Percentiles rank a stretch among this genome's conserved stretches.
phyloP scores from a whole-genome alignment of 2,329 filamentous ascomycete genomes.

The Colletotrichum lupini region DNA sequence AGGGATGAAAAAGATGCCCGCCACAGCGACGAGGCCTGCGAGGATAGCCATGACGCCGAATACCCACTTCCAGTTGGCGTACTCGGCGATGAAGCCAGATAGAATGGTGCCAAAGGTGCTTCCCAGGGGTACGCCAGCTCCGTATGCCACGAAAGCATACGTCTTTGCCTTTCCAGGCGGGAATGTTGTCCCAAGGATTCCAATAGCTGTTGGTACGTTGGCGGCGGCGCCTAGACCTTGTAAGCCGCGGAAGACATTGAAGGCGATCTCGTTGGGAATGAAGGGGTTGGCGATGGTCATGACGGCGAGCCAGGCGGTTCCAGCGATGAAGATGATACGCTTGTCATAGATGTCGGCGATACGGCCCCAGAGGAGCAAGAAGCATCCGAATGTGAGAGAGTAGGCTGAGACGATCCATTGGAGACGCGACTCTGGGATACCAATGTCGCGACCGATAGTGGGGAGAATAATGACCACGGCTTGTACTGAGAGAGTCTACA shows the following conservation, averaged over 20 bases:
- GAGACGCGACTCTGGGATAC: conserved; percentile 67
- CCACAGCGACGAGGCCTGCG: conserved; percentile 65
- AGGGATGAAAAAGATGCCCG: conserved; percentile 71
- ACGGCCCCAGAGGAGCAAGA: conserved; percentile 74
- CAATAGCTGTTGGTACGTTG: conserved; percentile 77
- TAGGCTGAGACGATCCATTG: conserved; percentile 78
- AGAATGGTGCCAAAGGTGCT: conserved; percentile 73
- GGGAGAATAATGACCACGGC: conserved; percentile 72
- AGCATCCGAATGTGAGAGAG: conserved; percentile 74
- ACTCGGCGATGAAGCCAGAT: conserved; percentile 72
- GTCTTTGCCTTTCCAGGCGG: conserved; percentile 76
- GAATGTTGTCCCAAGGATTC: conserved; percentile 76
- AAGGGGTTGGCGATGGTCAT: conserved; percentile 72
- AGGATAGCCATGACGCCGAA: conserved; percentile 74
- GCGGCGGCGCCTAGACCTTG: conserved; percentile 76
- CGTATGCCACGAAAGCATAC: conserved; percentile 75
- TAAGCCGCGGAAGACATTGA: conserved; percentile 73
- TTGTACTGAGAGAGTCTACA: conserved; percentile 66
- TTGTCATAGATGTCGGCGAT: conserved; percentile 76
- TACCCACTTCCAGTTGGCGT: conserved; percentile 73
- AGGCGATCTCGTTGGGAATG: conserved; percentile 73
- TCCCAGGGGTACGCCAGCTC: conserved; percentile 73
- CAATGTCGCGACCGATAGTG: conserved; percentile 66
- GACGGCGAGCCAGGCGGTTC: conserved; percentile 71
- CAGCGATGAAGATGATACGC: conserved; percentile 71